Conservation (phyloP, 2,329 filamentous ascomycete species). For the Myriangium duriaei region DNA sequence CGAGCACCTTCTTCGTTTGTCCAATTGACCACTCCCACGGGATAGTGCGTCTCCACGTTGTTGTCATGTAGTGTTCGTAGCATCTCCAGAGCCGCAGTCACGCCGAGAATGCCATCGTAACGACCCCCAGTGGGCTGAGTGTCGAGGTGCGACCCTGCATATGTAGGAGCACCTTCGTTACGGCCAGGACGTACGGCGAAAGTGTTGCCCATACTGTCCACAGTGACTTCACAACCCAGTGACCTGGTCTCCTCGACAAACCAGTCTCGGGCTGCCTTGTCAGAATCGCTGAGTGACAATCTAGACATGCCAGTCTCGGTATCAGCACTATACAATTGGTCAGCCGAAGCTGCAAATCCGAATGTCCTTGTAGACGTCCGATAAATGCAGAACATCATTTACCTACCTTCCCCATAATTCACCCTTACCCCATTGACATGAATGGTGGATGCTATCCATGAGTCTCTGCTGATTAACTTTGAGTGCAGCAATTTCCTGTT, state of each 20-base stretch:
- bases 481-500: slow-evolving; percentile 39
- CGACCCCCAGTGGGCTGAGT: slow-evolving; percentile 48
- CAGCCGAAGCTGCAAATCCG: too few species aligned
- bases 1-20: slow-evolving; percentile 74
- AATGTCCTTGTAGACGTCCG: background rate
- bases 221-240: slow-evolving; percentile 53
- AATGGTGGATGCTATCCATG: slow-evolving; percentile 52
- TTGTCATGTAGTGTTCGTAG: slow-evolving; percentile 56
- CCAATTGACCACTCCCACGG: slow-evolving; percentile 66
- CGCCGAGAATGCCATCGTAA: slow-evolving; percentile 67
- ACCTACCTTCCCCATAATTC: slow-evolving; percentile 56
- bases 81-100: slow-evolving; percentile 61
- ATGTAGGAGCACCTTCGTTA: slow-evolving; percentile 48
- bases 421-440: slow-evolving; percentile 54
- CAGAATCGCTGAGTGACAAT: slow-evolving; percentile 56
- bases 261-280: slow-evolving; percentile 63
- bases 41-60: slow-evolving; percentile 54
- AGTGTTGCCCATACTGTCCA: slow-evolving; percentile 71
- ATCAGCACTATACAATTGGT: slow-evolving; percentile 27
- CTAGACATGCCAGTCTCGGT: slow-evolving; percentile 68
- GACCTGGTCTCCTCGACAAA: slow-evolving; percentile 51
- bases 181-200: slow-evolving; percentile 59
- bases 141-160: slow-evolving; percentile 54
- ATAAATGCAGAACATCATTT: background rate
- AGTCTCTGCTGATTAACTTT: slow-evolving; percentile 47